Evolutionary conservation across 192 early-diverging fungal genomes (phyloP), one percentile per base, ranked within the genome.

Genomic region (Entophlyctis luteolus): DNA sequence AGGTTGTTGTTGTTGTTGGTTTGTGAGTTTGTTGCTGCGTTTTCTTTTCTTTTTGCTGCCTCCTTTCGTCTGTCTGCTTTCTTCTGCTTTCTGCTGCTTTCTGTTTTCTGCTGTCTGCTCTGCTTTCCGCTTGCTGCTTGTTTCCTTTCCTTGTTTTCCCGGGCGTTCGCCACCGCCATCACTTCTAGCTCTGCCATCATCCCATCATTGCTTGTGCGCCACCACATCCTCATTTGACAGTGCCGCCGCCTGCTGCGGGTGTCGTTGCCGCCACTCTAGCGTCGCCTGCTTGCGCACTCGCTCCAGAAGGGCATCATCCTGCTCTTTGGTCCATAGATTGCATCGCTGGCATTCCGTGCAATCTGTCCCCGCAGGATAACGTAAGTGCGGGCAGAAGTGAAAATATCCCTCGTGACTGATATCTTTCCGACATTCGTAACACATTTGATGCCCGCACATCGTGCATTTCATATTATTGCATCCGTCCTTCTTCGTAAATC

Each of bases 391-490:
- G 70, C 85, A 87, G 54, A 85, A 87, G 60, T 87, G 85, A 8
- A 60, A 29, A 68, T 87, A 87, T 1, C 76, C 78, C 48, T 81
- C 83, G 32, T 71, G 45, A 2, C 73, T 53, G 56, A 87, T 82
- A 50, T 87, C 81, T 49, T 84, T 78, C 62, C 85, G 70, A 60
- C 85, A 87, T 2, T 85, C 63, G 68, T 87, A 87, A 45, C 85
- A 87, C 85, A 87, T 87, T 3, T 70, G 59, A 66, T 84, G 83
- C 31, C 62, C 55, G 74, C 85, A 85, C 67, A 76, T 80, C 4
- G 76, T 62, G 42, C 85, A 87, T 34, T 72, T 74, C 78, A 87
- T 85, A 67, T 87, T 87, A 74, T 87, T 87, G 71, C 85, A 87
- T 0, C 85, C 85, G 70, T 76, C 75, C 32, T 78, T 62, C 48